Base-by-base conservation (phyloP, 2,329 filamentous ascomycete species). In the Myriosclerotinia scirpicola region DNA sequence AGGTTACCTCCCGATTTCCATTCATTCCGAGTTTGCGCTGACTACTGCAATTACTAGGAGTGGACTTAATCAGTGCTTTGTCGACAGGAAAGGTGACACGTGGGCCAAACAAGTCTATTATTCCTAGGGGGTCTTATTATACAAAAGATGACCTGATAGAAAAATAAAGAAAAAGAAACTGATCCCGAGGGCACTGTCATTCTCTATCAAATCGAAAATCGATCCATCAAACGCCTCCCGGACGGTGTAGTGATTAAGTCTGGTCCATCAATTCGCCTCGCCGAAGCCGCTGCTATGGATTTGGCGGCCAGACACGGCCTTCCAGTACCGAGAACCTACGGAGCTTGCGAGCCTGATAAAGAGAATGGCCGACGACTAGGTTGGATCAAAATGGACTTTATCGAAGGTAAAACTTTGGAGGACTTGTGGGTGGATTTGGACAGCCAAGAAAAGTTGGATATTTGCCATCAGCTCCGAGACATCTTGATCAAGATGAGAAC, bases 241-340 rank as follows among this genome's bases (percentile, higher is more conserved):
- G 46, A 48, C 9, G 46, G 46, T 48, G 0, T 52, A 26, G 48
- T 52, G 12, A 14, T 52, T 2, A 68, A 70, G 48, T 66, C 61
- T 42, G 65, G 67, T 36, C 44, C 61, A 50, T 40, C 46, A 44
- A 46, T 65, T 42, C 56, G 76, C 54, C 72, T 81, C 9, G 72
- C 77, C 9, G 79, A 81, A 72, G 80, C 76, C 42, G 71, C 72
- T 53, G 73, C 80, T 3, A 79, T 83, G 74, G 68, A 75, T 38
- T 81, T 78, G 56, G 67, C 83, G 56, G 74, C 76, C 6, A 56
- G 73, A n/a, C 74, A 80, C 4, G 75, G 75, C 2, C 76, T 83
- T 30, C 81, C 81, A 7, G 78, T 82, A 0, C 81, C 82, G 4
- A 76, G 77, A 22, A 74, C 83, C 1, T 75, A 81, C 68, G 22